phyloP scores from a whole-genome alignment of 805 yeast species.

The Metahyphopichia silvanorum region DNA sequence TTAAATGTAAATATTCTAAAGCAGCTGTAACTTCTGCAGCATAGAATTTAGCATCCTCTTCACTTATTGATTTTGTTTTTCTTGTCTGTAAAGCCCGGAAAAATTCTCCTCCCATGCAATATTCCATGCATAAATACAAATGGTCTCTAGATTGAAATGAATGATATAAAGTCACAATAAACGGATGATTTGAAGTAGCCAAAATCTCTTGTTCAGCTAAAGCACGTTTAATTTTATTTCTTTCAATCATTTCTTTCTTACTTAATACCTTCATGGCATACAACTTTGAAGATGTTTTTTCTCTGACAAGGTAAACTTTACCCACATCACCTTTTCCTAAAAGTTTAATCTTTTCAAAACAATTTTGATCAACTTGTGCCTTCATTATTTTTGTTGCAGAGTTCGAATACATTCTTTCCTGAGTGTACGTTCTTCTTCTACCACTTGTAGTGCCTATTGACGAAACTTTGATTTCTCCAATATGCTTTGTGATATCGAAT shows the following conservation, averaged over 20 bases:
- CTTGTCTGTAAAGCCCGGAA: constrained; percentile 94
- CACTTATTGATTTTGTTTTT: constrained; percentile 78
- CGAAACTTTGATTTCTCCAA: constrained; percentile 38
- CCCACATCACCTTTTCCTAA: constrained; percentile 98
- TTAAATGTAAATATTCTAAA: constrained; percentile 86
- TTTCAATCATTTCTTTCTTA: constrained; percentile 89
- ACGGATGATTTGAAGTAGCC: constrained; percentile 94
- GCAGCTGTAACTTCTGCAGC: constrained; percentile 98
- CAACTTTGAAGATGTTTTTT: constrained; percentile 66
- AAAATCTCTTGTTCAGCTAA: constrained; percentile 95
- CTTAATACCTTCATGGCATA: constrained; percentile 92
- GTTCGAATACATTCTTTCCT: constrained; percentile 63
- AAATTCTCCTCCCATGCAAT: constrained; percentile 99
- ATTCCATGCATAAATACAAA: constrained; percentile 93
- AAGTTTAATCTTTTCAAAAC: constrained; percentile 86
- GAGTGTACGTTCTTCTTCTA: constrained; percentile 39
- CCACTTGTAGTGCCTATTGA: constrained; percentile 18
- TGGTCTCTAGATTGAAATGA: constrained; percentile 94
- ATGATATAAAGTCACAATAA: constrained; percentile 92
- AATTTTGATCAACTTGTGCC: constrained; percentile 79
- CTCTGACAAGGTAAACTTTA: constrained; percentile 87
- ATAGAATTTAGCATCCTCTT: constrained; percentile 86
- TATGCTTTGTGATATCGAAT: constrained; percentile 40
- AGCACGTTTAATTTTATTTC: constrained; percentile 93
- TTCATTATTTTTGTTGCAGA: constrained; percentile 71